A percentile compares a stretch with the other conserved stretches of the same genome.
Evolutionary conservation across 169 alveolate species (phyloP).

Genomic region (Pseudocohnilembus persalinus): DNA sequence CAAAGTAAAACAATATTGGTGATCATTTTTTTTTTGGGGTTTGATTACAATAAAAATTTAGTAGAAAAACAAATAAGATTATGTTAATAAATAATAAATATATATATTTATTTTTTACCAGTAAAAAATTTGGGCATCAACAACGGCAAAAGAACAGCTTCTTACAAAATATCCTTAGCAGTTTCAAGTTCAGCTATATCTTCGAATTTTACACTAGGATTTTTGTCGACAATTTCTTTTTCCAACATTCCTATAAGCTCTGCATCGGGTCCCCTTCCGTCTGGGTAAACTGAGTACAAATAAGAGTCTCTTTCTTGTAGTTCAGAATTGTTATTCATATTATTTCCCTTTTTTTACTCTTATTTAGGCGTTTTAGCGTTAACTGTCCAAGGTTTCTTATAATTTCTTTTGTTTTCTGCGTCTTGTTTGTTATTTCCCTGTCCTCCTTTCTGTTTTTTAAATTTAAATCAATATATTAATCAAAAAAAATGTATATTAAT

Average conservation of each 20-base stretch:
- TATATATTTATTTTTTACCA: neutral
- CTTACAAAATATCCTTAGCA: constrained; percentile 76
- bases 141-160: constrained; percentile 83
- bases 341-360: constrained; percentile 15
- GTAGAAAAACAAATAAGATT: too few relatives aligned
- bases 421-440: too few relatives aligned
- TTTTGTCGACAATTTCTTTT: constrained; percentile 78
- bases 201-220: constrained; percentile 78
- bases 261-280: constrained; percentile 85
- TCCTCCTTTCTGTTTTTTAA: neutral
- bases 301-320: constrained; percentile 54
- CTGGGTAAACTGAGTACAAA: constrained; percentile 69
- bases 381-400: constrained; percentile 59
- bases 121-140: constrained; percentile 76
- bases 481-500: too few relatives aligned
- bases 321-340: neutral
- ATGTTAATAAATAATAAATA: too few relatives aligned
- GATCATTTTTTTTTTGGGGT: too few relatives aligned
- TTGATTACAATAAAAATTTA: too few relatives aligned
- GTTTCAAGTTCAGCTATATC: constrained; percentile 83
- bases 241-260: constrained; percentile 81
- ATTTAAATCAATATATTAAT: too few relatives aligned
- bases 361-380: constrained; percentile 32
- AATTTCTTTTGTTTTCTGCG: constrained; percentile 42
- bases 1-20: too few relatives aligned